These are phyloP conservation scores for Diutina siamensis DNA, from an alignment of 1,139 yeast species.

Conservation along the genomic window DNA sequence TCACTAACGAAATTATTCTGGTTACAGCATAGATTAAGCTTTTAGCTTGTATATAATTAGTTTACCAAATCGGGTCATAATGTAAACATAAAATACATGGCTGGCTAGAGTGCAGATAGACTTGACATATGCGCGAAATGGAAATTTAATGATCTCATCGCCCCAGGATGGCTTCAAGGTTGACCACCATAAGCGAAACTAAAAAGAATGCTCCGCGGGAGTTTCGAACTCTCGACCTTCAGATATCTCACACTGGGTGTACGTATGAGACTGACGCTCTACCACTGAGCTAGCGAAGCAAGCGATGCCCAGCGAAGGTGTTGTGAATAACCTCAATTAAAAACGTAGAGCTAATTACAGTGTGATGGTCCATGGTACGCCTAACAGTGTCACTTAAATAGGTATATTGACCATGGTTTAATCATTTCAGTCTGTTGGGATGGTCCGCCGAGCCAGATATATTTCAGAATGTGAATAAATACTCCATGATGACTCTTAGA, in stretches of 20 bases:
- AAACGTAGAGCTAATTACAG: too few relatives aligned
- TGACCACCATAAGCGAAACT: not conserved
- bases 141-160: too few relatives aligned
- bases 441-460: too few relatives aligned
- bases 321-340: not conserved
- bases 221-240: conserved; percentile 6
- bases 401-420: too few relatives aligned
- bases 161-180: not conserved
- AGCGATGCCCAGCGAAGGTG: not conserved
- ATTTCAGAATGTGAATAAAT: too few relatives aligned
- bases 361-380: too few relatives aligned
- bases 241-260: not conserved
- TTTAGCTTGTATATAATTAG: not conserved
- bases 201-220: conserved; percentile 6
- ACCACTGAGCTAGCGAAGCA: conserved; percentile 7
- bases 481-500: too few relatives aligned
- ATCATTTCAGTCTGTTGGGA: too few relatives aligned
- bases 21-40: too few relatives aligned
- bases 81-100: not conserved
- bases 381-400: too few relatives aligned
- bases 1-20: too few relatives aligned
- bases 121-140: too few relatives aligned
- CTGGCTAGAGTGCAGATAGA: not conserved
- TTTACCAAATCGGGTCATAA: not conserved
- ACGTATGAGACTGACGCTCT: conserved; percentile 6